phyloP scores from a whole-genome alignment of 164 flowering plant species.

The Houttuynia cordata region DNA sequence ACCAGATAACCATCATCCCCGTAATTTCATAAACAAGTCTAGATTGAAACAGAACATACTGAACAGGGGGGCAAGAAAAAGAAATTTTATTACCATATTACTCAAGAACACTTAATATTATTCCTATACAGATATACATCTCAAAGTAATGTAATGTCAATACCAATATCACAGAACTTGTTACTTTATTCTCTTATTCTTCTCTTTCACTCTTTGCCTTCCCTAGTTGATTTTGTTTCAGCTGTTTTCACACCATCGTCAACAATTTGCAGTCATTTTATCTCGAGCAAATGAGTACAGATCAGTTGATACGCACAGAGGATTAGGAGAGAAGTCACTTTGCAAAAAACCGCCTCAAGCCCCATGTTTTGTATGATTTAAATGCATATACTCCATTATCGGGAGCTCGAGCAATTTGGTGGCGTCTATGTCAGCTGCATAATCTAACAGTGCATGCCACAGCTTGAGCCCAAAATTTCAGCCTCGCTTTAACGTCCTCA shows the following conservation, averaged over 20 bases:
- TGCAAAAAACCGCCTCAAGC: not conserved
- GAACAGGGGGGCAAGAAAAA: no score
- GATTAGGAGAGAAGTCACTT: not conserved
- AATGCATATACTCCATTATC: not conserved
- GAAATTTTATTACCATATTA: no score
- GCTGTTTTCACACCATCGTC: not conserved
- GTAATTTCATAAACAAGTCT: no score
- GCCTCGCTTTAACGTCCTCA: slow-evolving; percentile 84
- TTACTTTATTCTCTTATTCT: no score
- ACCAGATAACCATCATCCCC: no score
- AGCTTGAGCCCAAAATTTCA: slow-evolving; percentile 81
- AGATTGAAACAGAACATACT: no score
- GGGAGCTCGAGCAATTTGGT: not conserved
- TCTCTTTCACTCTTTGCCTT: no score
- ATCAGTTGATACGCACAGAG: not conserved
- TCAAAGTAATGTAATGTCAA: no score
- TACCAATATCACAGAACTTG: no score
- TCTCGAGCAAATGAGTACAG: not conserved
- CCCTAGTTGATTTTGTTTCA: not conserved
- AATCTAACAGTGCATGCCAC: slow-evolving; percentile 74
- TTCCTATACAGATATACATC: no score
- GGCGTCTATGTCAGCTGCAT: slow-evolving; percentile 33
- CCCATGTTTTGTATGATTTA: not conserved
- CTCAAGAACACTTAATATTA: no score
- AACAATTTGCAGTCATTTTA: not conserved